A percentile compares a stretch with the other conserved stretches of the same genome.
These are phyloP conservation scores for Capronia americana DNA, from an alignment of 2,329 filamentous ascomycete species.

Conservation along the genomic window DNA sequence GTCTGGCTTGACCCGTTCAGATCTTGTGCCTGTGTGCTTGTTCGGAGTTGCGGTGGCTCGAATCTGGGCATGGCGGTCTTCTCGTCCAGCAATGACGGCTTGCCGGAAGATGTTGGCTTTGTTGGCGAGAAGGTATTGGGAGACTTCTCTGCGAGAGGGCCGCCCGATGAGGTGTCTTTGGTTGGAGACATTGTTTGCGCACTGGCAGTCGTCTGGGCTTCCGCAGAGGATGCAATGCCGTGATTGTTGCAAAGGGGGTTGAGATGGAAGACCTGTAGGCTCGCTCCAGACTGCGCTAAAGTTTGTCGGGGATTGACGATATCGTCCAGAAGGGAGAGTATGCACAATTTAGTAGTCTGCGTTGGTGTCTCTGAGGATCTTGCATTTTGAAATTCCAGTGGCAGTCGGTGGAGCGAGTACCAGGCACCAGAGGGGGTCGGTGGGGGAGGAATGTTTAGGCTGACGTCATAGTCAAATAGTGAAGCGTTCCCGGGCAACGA, in stretches of 20 bases:
- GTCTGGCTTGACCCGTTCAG: slow-evolving; percentile 36
- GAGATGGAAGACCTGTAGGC: background rate
- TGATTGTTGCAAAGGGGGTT: background rate
- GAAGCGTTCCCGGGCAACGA: background rate
- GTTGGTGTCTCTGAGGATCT: background rate
- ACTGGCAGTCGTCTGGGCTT: background rate
- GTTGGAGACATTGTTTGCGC: slow-evolving; percentile 27
- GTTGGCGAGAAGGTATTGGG: slow-evolving; percentile 33
- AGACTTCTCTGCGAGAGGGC: slow-evolving; percentile 27
- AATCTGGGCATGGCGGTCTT: slow-evolving; percentile 22
- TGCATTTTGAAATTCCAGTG: background rate
- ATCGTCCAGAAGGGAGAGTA: background rate
- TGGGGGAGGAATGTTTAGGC: background rate
- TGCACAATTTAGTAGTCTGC: background rate
- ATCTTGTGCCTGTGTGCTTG: background rate
- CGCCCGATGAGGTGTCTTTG: slow-evolving; percentile 14
- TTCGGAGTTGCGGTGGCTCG: slow-evolving; percentile 8
- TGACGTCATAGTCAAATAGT: slow-evolving; percentile 6
- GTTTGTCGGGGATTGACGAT: background rate
- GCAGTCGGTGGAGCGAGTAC: background rate
- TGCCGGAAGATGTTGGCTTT: slow-evolving; percentile 21
- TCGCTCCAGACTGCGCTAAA: background rate
- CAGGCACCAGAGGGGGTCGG: background rate
- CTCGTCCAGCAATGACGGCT: slow-evolving; percentile 19
- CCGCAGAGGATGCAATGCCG: background rate